Conservation (phyloP, 2,329 filamentous ascomycete genomes). For the Xylariaceae sp. region DNA sequence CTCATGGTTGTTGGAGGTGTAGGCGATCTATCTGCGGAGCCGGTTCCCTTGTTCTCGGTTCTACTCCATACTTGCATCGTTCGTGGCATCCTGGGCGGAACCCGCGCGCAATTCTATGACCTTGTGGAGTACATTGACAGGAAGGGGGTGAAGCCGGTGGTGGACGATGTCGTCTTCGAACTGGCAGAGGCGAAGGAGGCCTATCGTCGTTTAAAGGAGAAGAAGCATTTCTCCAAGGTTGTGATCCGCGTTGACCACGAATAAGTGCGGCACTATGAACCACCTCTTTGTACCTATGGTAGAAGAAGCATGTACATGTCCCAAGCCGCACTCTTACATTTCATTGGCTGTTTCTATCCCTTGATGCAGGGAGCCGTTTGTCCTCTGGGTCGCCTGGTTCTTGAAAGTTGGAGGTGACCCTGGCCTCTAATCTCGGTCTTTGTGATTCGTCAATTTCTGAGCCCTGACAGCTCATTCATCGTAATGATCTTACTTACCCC, state of each 20-base stretch:
- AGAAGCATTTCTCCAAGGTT: slow-evolving; percentile 39
- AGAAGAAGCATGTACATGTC: too few relatives aligned
- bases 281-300: too few relatives aligned
- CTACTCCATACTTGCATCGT: slow-evolving; percentile 28
- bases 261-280: neutral
- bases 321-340: too few relatives aligned
- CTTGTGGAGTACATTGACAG: slow-evolving; percentile 33
- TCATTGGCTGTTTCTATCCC: too few relatives aligned
- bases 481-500: too few relatives aligned
- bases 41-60: slow-evolving; percentile 25
- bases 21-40: slow-evolving; percentile 28
- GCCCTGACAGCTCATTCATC: too few relatives aligned
- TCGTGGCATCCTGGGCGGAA: slow-evolving; percentile 30
- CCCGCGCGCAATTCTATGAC: slow-evolving; percentile 27
- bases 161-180: slow-evolving; percentile 32
- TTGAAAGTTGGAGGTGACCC: too few relatives aligned
- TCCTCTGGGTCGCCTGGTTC: too few relatives aligned
- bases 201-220: slow-evolving; percentile 31
- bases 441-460: too few relatives aligned
- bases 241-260: slow-evolving; percentile 29
- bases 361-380: too few relatives aligned
- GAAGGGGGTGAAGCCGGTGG: slow-evolving; percentile 29
- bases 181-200: slow-evolving; percentile 33
- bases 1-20: slow-evolving; percentile 34
- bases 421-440: too few relatives aligned